These are phyloP conservation scores for Fusarium keratoplasticum DNA, from an alignment of 2,329 filamentous ascomycete genomes.

Conservation along the genomic window DNA sequence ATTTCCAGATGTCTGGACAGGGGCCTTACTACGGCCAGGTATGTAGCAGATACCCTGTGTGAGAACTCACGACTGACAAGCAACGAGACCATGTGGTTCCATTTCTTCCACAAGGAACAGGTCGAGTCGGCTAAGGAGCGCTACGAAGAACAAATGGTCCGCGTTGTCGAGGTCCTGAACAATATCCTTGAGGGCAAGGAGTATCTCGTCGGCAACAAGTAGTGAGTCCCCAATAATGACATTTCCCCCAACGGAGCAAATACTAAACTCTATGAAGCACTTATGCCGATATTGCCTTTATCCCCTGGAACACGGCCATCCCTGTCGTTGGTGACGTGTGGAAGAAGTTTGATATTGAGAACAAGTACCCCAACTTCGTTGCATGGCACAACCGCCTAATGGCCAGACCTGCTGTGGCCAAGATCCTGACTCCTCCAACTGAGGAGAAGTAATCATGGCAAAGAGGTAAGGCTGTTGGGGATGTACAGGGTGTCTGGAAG, in stretches of 20 bases:
- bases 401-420: slow-evolving; percentile 47
- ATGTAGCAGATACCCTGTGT: no score
- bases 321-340: slow-evolving; percentile 27
- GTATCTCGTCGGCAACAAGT: slow-evolving; percentile 51
- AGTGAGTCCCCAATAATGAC: slow-evolving; percentile 32
- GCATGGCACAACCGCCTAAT: slow-evolving; percentile 50
- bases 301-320: slow-evolving; percentile 45
- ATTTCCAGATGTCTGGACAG: slow-evolving; percentile 54
- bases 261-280: slow-evolving; percentile 35
- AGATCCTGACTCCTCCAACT: slow-evolving; percentile 10
- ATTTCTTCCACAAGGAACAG: slow-evolving; percentile 37
- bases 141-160: slow-evolving; percentile 46
- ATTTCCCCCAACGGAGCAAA: neutral
- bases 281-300: slow-evolving; percentile 50
- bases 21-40: slow-evolving; percentile 52
- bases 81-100: slow-evolving; percentile 44
- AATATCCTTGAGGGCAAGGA: slow-evolving; percentile 49
- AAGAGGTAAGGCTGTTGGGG: neutral
- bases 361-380: slow-evolving; percentile 49
- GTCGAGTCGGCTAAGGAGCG: slow-evolving; percentile 46
- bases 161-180: slow-evolving; percentile 49
- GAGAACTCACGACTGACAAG: neutral
- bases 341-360: slow-evolving; percentile 44
- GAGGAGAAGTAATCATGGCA: neutral
- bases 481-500: neutral